Evolutionary conservation across 2,329 filamentous ascomycete species (phyloP), one percentile per base, ranked within the genome.

Genomic region (Fusarium siculi): DNA sequence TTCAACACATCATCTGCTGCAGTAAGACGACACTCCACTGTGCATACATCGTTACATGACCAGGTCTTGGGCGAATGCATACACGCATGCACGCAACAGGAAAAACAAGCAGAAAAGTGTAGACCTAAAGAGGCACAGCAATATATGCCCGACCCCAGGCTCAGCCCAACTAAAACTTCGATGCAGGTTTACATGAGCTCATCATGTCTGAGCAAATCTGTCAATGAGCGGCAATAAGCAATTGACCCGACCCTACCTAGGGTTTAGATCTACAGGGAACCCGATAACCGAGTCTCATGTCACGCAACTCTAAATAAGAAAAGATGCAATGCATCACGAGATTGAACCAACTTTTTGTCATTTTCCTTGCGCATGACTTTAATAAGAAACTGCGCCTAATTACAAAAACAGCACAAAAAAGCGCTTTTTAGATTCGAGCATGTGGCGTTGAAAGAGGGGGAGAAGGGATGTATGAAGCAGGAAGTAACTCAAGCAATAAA

Each of bases 341-440:
- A 63, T 64, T 68, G 73, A 75, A 77, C 68, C 67, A 75, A 74
- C 63, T 78, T 77, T 72, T 76, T 73, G 52, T 73, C 55, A 65
- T 73, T 74, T 56, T 44, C 63, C 55, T 66, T 77, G 63, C 74
- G 63, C 55, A 67, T 71, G 66, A 72, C 70, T 73, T 74, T 56
- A 50, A 37, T 68, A 70, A 66, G 61, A 74, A 61, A 64, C 50
- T 68, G 70, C 76, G 75, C 72, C 72, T 76, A 75, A 78, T 76
- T 77, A 78, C 74, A 78, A 76, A 60, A 72, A 78, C 53, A 78
- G 68, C 75, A 74, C 72, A 47, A 58, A 34, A 71, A 58, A 72
- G 74, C 76, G 75, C 74, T 68, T 77, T 72, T 78, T 72, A 77
- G 72, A 77, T 78, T 77, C 61, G 63, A 68, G 49, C 61, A 71